Percentiles rank a stretch among this genome's conserved stretches.
Evolutionary conservation across 2,329 filamentous ascomycete genomes (phyloP).

Genomic region (Fonsecaea multimorphosa): DNA sequence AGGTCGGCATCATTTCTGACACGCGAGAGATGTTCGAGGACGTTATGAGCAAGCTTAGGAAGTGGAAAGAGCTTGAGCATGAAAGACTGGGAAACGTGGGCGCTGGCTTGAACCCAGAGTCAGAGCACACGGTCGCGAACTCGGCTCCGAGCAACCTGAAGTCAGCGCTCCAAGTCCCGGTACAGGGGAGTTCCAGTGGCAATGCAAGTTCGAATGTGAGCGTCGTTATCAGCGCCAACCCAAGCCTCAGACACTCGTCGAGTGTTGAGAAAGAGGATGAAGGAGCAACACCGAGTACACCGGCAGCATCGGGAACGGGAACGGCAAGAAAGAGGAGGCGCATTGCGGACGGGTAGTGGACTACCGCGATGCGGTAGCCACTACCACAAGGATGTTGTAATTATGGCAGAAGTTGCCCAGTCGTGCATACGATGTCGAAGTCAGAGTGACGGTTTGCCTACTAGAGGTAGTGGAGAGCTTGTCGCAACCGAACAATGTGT

Average conservation of each 20-base stretch:
- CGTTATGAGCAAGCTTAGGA: conserved; percentile 77
- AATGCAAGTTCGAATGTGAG: conserved; percentile 4
- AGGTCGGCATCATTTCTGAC: conserved; percentile 86
- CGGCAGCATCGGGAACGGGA: conserved; percentile 20
- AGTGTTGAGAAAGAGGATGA: conserved; percentile 33
- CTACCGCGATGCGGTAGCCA: background rate
- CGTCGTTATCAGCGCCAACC: conserved; percentile 1
- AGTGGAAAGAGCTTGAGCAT: conserved; percentile 74
- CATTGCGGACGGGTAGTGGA: conserved; percentile 28
- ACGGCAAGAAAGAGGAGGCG: conserved; percentile 36
- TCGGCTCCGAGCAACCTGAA: background rate
- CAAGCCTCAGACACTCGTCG: conserved; percentile 34
- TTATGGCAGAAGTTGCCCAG: background rate
- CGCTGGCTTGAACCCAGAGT: background rate
- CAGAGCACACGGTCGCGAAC: background rate
- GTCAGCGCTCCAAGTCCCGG: background rate
- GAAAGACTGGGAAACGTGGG: conserved; percentile 41
- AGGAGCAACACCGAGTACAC: conserved; percentile 21
- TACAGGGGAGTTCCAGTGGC: background rate
- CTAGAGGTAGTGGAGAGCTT: background rate
- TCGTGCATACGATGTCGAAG: background rate
- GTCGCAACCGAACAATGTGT: background rate
- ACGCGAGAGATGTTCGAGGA: conserved; percentile 88
- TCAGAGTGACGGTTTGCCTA: background rate
- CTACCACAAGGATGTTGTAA: background rate